Percentiles rank a stretch among this genome's conserved stretches.
These are phyloP conservation scores for Alternaria hordeiaustralica DNA, from an alignment of 2,329 filamentous ascomycete species.

Conservation along the genomic window DNA sequence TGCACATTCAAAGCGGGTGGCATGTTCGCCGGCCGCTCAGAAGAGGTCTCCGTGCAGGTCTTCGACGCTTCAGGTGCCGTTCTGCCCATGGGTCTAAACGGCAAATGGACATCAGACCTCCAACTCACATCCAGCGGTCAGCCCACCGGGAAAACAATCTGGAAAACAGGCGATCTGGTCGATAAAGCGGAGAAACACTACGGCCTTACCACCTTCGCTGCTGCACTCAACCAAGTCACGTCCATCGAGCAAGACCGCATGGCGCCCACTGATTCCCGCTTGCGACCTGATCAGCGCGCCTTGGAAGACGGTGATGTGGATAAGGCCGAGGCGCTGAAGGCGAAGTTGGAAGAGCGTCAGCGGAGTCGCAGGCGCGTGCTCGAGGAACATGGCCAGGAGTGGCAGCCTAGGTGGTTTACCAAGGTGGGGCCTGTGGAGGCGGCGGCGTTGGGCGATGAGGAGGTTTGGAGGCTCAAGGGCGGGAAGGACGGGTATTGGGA, in stretches of 20 bases:
- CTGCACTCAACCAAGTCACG: constrained; percentile 86
- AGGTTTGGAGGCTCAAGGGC: constrained; percentile 69
- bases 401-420: constrained; percentile 85
- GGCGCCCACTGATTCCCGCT: constrained; percentile 80
- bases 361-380: constrained; percentile 73
- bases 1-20: constrained; percentile 92
- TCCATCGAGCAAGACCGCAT: constrained; percentile 75
- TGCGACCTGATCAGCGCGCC: constrained; percentile 86
- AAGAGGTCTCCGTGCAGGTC: constrained; percentile 82
- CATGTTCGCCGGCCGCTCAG: constrained; percentile 94
- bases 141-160: constrained; percentile 71
- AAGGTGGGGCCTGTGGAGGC: constrained; percentile 58
- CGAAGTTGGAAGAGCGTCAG: constrained; percentile 84
- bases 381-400: constrained; percentile 75
- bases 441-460: constrained; percentile 48
- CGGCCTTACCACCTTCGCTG: constrained; percentile 87
- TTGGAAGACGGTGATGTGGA: constrained; percentile 84
- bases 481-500: constrained; percentile 96
- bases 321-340: constrained; percentile 82
- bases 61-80: constrained; percentile 70
- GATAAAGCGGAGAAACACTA: constrained; percentile 81
- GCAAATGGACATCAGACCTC: constrained; percentile 84
- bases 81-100: constrained; percentile 71
- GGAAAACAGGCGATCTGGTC: constrained; percentile 79
- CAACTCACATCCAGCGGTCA: constrained; percentile 68